phyloP scores from a whole-genome alignment of 2,329 filamentous ascomycete genomes.

The Botrytis pseudocinerea region DNA sequence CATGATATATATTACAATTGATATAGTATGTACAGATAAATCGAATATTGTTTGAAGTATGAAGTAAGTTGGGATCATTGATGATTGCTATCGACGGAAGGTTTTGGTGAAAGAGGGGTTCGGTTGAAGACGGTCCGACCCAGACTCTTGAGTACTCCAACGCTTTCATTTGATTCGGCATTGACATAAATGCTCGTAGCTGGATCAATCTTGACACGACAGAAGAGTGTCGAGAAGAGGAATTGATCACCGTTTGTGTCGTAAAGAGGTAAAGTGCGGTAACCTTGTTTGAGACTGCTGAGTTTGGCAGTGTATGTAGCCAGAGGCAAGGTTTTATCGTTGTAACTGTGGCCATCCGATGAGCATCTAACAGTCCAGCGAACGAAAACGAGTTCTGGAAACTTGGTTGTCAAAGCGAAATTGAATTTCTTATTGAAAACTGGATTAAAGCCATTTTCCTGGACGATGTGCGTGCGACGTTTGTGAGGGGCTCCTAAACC shows the following conservation, averaged over 20 bases:
- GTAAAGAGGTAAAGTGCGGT: constrained; percentile 85
- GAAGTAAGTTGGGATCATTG: constrained; percentile 7
- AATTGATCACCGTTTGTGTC: constrained; percentile 90
- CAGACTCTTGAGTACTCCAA: constrained; percentile 57
- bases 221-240: constrained; percentile 92
- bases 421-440: constrained; percentile 78
- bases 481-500: constrained; percentile 72
- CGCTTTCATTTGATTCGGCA: constrained; percentile 47
- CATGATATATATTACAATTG: constrained; percentile 22
- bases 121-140: constrained; percentile 60
- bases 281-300: constrained; percentile 84
- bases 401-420: constrained; percentile 87
- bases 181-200: constrained; percentile 59
- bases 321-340: constrained; percentile 63
- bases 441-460: constrained; percentile 92
- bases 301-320: constrained; percentile 94
- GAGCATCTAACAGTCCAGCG: constrained; percentile 91
- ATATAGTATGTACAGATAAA: constrained; percentile 30
- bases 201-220: constrained; percentile 71
- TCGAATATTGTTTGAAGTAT: constrained; percentile 24
- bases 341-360: constrained; percentile 69
- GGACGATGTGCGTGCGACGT: constrained; percentile 76
- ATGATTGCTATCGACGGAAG: constrained; percentile 30
- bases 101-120: constrained; percentile 37
- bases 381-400: constrained; percentile 89